These are phyloP conservation scores for Zea luxurians DNA, from an alignment of 176 grass and related monocot genomes.

Conservation along the genomic window DNA sequence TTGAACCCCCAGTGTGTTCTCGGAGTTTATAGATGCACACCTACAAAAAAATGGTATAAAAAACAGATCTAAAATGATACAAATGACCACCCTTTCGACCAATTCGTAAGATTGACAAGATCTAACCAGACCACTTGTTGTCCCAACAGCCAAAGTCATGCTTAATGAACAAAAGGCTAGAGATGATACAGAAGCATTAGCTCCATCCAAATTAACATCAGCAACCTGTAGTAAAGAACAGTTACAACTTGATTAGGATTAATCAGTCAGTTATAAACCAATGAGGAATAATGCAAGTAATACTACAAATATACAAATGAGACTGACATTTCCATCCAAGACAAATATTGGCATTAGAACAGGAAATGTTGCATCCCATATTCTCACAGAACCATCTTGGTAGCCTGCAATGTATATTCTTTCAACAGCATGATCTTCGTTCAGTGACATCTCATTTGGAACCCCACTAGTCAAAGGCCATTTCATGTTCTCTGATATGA, in stretches of 20 bases:
- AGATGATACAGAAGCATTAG: too few relatives aligned
- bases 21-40: too few relatives aligned
- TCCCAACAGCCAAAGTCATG: too few relatives aligned
- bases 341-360: slow-evolving; percentile 69
- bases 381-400: slow-evolving; percentile 96
- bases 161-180: too few relatives aligned
- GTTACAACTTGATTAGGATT: neutral
- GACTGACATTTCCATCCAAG: too few relatives aligned
- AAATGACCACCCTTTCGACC: too few relatives aligned
- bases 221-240: slow-evolving; percentile 53
- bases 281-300: neutral
- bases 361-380: slow-evolving; percentile 90
- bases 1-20: too few relatives aligned
- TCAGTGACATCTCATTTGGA: slow-evolving; percentile 76
- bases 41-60: too few relatives aligned
- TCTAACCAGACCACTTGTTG: too few relatives aligned
- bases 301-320: neutral
- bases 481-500: too few relatives aligned
- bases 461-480: slow-evolving; percentile 95
- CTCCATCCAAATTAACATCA: slow-evolving; percentile 58
- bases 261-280: neutral
- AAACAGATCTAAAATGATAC: too few relatives aligned
- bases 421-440: slow-evolving; percentile 56
- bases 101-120: too few relatives aligned
- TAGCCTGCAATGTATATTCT: slow-evolving; percentile 85